A percentile compares a stretch with the other conserved stretches of the same genome.
Conservation (phyloP, 768 basidiomycete species). For the Trametes sanguinea region DNA sequence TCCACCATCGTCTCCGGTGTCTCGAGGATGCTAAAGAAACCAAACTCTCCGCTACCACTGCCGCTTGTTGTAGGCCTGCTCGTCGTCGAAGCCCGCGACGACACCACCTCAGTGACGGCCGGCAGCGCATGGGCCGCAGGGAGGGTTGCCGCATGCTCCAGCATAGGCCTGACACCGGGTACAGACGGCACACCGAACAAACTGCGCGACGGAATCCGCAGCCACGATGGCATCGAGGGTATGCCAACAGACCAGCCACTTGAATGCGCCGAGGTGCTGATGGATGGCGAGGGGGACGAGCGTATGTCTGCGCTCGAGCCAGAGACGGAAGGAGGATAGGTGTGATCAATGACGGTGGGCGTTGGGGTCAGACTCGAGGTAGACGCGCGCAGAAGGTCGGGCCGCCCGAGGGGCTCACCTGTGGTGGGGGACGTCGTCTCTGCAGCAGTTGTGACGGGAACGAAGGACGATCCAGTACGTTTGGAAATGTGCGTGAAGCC, state of each 20-base stretch:
- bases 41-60: slow-evolving; percentile 51
- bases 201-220: slow-evolving; percentile 24
- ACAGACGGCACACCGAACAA: slow-evolving; percentile 25
- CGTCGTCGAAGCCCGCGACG: slow-evolving; percentile 38
- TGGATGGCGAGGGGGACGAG: slow-evolving; percentile 44
- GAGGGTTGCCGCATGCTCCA: slow-evolving; percentile 27
- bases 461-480: slow-evolving; percentile 54
- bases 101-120: slow-evolving; percentile 63
- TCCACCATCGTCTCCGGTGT: slow-evolving; percentile 65
- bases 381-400: slow-evolving; percentile 17
- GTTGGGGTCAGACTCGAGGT: slow-evolving; percentile 21
- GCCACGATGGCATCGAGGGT: slow-evolving; percentile 30
- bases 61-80: slow-evolving; percentile 25
- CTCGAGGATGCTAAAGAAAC: slow-evolving; percentile 79
- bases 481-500: slow-evolving; percentile 75
- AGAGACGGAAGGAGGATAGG: slow-evolving; percentile 76
- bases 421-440: slow-evolving; percentile 21
- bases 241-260: slow-evolving; percentile 61
- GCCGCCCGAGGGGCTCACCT: slow-evolving; percentile 30
- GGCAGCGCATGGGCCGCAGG: slow-evolving; percentile 33
- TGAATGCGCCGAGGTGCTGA: slow-evolving; percentile 13
- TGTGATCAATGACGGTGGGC: slow-evolving; percentile 51
- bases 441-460: slow-evolving; percentile 57
- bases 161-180: background rate
- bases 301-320: slow-evolving; percentile 42